phyloP scores from a whole-genome alignment of 768 basidiomycete genomes.

The Lactarius psammicola region DNA sequence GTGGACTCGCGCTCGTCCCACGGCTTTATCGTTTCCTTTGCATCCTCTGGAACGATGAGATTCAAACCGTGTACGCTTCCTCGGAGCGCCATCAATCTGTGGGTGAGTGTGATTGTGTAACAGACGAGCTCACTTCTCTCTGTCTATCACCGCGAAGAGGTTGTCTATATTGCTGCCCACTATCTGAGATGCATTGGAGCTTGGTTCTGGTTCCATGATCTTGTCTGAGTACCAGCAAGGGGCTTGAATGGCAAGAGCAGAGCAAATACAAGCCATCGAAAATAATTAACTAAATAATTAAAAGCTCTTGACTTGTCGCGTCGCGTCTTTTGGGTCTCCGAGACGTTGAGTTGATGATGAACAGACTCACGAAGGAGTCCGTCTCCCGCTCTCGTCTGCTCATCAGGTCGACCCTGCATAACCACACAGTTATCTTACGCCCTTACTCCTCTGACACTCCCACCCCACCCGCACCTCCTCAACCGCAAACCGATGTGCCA shows the following conservation, averaged over 20 bases:
- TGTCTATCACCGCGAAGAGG: slow-evolving; percentile 60
- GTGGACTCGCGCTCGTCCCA: slow-evolving; percentile 78
- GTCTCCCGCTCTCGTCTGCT: slow-evolving; percentile 16
- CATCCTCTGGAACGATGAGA: slow-evolving; percentile 76
- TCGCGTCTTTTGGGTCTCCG: not conserved
- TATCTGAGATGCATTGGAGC: slow-evolving; percentile 47
- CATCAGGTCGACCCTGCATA: not conserved
- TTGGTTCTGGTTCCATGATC: slow-evolving; percentile 28
- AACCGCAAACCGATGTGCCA: not conserved
- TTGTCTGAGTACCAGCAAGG: not conserved
- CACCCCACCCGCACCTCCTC: slow-evolving; percentile 4
- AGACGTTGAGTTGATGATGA: slow-evolving; percentile 28
- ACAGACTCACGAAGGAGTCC: slow-evolving; percentile 30
- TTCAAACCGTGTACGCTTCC: slow-evolving; percentile 78
- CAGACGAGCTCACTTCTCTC: slow-evolving; percentile 46
- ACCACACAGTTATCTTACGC: slow-evolving; percentile 1
- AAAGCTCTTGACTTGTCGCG: not conserved
- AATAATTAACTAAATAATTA: slow-evolving; percentile 16
- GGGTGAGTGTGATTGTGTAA: slow-evolving; percentile 7
- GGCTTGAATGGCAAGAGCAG: no score
- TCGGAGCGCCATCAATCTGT: slow-evolving; percentile 22
- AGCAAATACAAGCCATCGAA: not conserved
- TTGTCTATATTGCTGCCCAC: slow-evolving; percentile 52
- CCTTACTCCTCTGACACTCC: slow-evolving; percentile 24
- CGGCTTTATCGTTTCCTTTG: slow-evolving; percentile 72